Conservation (phyloP, 139 green algal species). For the Tetratostichococcus sp. region DNA sequence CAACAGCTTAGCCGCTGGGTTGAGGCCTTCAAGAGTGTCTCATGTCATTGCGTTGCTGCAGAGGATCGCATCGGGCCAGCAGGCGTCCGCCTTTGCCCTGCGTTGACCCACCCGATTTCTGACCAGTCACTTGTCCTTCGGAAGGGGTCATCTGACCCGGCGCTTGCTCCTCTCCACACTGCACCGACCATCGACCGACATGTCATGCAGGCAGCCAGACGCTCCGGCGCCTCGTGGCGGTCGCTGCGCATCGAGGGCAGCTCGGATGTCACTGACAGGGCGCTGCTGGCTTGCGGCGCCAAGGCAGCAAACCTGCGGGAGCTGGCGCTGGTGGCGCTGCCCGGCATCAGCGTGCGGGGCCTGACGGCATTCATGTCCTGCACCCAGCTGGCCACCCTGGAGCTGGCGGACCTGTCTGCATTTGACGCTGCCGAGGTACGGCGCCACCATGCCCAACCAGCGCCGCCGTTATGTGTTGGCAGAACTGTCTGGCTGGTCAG, state of each 20-base stretch:
- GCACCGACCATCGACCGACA: too few species aligned
- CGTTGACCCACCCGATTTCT: too few species aligned
- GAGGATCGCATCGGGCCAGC: too few species aligned
- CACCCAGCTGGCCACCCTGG: neutral
- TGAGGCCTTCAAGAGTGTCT: too few species aligned
- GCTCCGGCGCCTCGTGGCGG: neutral
- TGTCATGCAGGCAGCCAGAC: neutral
- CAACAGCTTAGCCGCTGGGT: too few species aligned
- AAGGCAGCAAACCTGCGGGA: neutral
- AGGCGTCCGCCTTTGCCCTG: too few species aligned
- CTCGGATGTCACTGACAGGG: neutral
- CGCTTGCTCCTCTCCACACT: too few species aligned
- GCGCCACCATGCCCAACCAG: neutral
- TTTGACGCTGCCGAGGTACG: neutral
- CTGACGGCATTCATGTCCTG: neutral
- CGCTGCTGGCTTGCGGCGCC: neutral
- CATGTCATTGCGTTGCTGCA: too few species aligned
- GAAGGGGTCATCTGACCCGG: too few species aligned
- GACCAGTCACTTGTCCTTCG: neutral
- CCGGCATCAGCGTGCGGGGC: neutral
- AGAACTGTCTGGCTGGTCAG: too few species aligned
- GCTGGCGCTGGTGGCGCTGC: neutral
- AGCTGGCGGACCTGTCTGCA: neutral
- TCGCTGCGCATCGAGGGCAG: neutral
- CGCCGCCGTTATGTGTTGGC: too few species aligned